Evolutionary conservation across 345 rosid species (phyloP).

Genomic region (Heritiera littoralis): DNA sequence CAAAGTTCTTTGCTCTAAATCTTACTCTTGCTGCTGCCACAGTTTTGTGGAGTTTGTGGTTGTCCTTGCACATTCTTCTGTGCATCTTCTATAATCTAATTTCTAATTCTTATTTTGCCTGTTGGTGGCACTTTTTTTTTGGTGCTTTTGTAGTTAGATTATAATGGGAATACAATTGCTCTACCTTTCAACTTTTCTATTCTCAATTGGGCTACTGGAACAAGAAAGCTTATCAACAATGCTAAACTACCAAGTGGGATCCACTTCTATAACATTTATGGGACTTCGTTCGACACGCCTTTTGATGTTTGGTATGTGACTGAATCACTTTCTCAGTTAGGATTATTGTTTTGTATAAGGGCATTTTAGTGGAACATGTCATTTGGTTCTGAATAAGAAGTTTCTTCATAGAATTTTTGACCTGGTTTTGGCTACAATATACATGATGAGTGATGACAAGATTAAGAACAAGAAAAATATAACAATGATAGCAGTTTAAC

Average conservation of each 20-base stretch:
- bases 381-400: neutral
- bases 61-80: neutral
- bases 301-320: constrained; percentile 76
- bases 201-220: constrained; percentile 68
- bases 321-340: neutral
- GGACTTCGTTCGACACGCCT: constrained; percentile 76
- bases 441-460: neutral
- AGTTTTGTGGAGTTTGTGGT: neutral
- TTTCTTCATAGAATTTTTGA: neutral
- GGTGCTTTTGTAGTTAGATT: constrained; percentile 50
- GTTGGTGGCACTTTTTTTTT: neutral
- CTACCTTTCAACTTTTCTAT: constrained; percentile 73
- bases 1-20: neutral
- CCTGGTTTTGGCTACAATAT: neutral
- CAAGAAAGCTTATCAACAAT: constrained; percentile 59
- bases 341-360: neutral
- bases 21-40: neutral
- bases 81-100: neutral
- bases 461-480: neutral
- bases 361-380: neutral
- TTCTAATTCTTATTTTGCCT: neutral
- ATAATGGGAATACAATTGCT: constrained; percentile 60
- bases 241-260: constrained; percentile 70
- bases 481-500: neutral
- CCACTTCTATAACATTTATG: constrained; percentile 74